A percentile compares a stretch with the other conserved stretches of the same genome.
These are phyloP conservation scores for Kurtzmaniella fragi DNA, from an alignment of 805 yeast genomes.

Conservation along the genomic window DNA sequence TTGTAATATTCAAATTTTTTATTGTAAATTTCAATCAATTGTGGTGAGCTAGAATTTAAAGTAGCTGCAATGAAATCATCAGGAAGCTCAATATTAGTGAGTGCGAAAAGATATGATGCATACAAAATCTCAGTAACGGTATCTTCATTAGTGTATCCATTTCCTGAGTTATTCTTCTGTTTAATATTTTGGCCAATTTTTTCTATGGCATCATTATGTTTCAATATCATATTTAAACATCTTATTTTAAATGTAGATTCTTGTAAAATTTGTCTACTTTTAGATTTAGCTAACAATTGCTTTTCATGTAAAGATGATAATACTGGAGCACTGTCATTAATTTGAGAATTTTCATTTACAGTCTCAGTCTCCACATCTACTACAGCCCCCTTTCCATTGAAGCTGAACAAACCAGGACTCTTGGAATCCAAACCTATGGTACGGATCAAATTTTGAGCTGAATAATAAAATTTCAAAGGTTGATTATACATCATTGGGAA, in stretches of 20 bases:
- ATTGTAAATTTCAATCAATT: slow-evolving; percentile 14
- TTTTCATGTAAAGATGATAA: slow-evolving; percentile 36
- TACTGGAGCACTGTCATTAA: slow-evolving; percentile 17
- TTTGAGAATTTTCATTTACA: slow-evolving; percentile 12
- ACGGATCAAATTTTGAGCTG: slow-evolving; percentile 30
- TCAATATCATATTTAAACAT: slow-evolving; percentile 23
- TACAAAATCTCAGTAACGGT: slow-evolving; percentile 34
- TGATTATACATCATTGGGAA: slow-evolving; percentile 75
- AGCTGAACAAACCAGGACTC: slow-evolving; percentile 25
- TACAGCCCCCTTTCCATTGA: slow-evolving; percentile 11
- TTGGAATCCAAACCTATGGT: slow-evolving; percentile 24
- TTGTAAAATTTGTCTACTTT: slow-evolving; percentile 20
- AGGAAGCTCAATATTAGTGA: slow-evolving; percentile 30
- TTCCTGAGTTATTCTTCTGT: slow-evolving; percentile 16
- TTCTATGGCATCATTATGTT: slow-evolving; percentile 14
- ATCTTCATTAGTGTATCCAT: slow-evolving; percentile 11
- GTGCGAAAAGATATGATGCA: slow-evolving; percentile 31
- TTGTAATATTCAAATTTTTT: slow-evolving; percentile 7
- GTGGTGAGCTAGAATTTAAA: slow-evolving; percentile 25
- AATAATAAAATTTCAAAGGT: slow-evolving; percentile 43
- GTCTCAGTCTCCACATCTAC: slow-evolving; percentile 22
- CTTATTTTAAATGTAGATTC: slow-evolving; percentile 30
- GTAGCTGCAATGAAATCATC: slow-evolving; percentile 36
- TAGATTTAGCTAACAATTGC: slow-evolving; percentile 29
- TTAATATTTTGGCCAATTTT: slow-evolving; percentile 10